Conservation (phyloP, 768 basidiomycete species). For the Phlebiopsis flavidoalba region DNA sequence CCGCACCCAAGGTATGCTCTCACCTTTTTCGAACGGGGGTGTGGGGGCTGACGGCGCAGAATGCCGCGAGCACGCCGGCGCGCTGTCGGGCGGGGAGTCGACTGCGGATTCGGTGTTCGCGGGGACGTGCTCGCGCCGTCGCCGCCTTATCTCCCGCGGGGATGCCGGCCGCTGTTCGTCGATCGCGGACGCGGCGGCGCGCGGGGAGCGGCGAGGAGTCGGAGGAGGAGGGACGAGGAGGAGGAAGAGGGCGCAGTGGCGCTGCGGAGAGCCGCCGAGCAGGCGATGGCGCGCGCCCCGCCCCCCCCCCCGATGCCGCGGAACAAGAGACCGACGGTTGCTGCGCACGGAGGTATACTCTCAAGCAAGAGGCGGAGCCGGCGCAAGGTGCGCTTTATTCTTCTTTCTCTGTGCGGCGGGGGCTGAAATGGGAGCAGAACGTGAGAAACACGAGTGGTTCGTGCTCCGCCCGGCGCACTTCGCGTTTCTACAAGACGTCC, state of each 20-base stretch:
- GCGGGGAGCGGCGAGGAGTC: conserved; percentile 70
- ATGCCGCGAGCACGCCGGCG: conserved; percentile 14
- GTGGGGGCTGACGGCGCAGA: no score
- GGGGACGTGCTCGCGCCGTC: conserved; percentile 40
- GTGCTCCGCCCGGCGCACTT: conserved; percentile 89
- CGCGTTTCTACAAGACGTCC: conserved; percentile 88
- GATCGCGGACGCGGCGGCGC: conserved; percentile 65
- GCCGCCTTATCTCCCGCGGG: conserved; percentile 26
- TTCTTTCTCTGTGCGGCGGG: conserved; percentile 3
- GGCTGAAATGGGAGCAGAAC: conserved; percentile 45
- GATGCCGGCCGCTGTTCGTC: conserved; percentile 52
- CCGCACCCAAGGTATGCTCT: conserved; percentile 29
- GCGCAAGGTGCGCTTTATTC: conserved; percentile 89
- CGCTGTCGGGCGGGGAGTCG: conserved; percentile 75
- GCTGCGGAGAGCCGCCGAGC: conserved; percentile 41
- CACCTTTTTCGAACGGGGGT: neutral
- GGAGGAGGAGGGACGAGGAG: conserved; percentile 62
- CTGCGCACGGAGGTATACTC: conserved; percentile 91
- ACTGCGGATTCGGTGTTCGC: conserved; percentile 71
- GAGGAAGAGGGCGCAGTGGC: conserved; percentile 66
- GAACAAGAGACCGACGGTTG: no score
- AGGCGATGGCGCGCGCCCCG: conserved; percentile 36
- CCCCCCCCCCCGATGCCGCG: no score
- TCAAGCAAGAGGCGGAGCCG: conserved; percentile 99
- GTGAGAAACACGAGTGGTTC: conserved; percentile 99